Percentiles rank a stretch among this genome's conserved stretches.
Conservation (phyloP, 441 rosid genomes). For the Aleurites moluccanus region DNA sequence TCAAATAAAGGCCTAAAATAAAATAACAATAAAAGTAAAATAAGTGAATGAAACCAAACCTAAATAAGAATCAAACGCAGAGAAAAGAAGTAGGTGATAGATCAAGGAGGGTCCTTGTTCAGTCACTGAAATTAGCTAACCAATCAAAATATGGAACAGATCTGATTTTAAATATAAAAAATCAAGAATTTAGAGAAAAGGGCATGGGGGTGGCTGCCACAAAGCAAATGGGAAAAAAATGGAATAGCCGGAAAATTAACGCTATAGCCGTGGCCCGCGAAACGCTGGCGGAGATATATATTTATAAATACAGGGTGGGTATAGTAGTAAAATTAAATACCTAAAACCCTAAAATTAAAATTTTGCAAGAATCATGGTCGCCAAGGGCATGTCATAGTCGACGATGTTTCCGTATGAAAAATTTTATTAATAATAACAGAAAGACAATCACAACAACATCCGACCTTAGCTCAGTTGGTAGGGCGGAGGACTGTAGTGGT, state of each 20-base stretch:
- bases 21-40: no score
- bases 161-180: neutral
- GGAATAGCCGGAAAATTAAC: neutral
- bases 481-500: constrained; percentile 66
- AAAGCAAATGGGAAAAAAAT: neutral
- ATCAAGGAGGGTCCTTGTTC: neutral
- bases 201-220: neutral
- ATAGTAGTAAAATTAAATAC: neutral
- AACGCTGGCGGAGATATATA: neutral
- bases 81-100: constrained; percentile 1
- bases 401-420: no score
- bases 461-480: constrained; percentile 78
- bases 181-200: neutral
- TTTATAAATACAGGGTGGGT: neutral
- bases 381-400: no score
- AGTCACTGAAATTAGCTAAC: neutral
- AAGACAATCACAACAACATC: neutral
- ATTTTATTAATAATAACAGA: no score
- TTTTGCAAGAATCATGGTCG: no score
- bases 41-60: neutral
- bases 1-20: neutral
- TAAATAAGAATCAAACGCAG: neutral
- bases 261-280: neutral
- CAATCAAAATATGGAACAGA: neutral
- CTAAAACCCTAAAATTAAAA: constrained; percentile 10